Base-by-base conservation (phyloP, 139 green algal genomes). In the Chlamydomonas schloesseri region DNA sequence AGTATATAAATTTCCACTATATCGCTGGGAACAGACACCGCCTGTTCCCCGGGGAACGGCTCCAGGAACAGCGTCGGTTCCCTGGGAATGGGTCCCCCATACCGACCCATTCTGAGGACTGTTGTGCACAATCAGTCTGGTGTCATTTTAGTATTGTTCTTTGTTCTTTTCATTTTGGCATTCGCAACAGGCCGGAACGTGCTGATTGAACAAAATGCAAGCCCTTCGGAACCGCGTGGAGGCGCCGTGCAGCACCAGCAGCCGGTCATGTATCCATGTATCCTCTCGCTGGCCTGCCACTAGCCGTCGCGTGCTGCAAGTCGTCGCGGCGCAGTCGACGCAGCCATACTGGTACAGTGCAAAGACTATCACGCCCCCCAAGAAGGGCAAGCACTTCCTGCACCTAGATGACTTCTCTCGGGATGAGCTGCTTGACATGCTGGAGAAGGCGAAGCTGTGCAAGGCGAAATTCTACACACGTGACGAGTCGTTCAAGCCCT, bases 361-460 rank as follows among this genome's bases (percentile, higher is more conserved):
- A 13, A 89, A 88, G 60, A 69, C 33, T 10, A 89, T 91, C 1
- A 46, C 57, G 3, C 68, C 88, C 1, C 91, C 91, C 33, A 87
- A 75, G 53, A 82, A 78, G 55, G 93, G 91, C 67, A 92, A 95
- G 89, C 94, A 98, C 84, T 99, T 99, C 83, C 89, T 98, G 71
- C 98, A 99, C 85, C 95, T 99, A 3, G 98, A 99, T 75, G 98
- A 99, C 78, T 99, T 98, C 86, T 92, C 73, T 13, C 94, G 90
- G 53, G 97, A 98, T 0, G 94, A 99, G 79, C 91, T 99, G 31
- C 58, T 91, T 24, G 90, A 94, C 33, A 98, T 99, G 91, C 92
- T 99, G 28, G 76, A 96, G 29, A 93, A 93, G 33, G 96, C 93
- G 0, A 55, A 87, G 9, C 90, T 95, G 24, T 96, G 97, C 1